Conservation (phyloP, 495 filamentous ascomycete species). For the Neurospora sp. region DNA sequence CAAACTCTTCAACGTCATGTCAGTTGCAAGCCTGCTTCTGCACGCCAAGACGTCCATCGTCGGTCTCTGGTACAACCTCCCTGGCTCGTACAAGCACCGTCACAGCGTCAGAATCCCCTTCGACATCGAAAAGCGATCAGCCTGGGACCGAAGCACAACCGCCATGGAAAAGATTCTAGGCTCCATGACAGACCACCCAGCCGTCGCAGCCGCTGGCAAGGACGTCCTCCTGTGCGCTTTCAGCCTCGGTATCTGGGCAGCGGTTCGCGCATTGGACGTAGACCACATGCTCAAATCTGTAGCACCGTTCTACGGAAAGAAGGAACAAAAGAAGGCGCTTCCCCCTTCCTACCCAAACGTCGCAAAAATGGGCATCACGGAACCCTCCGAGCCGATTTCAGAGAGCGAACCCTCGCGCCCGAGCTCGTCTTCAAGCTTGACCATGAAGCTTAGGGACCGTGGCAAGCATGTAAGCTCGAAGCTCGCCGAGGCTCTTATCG, state of each 20-base stretch:
- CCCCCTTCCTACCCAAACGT: not conserved
- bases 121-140: constrained; percentile 28
- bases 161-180: constrained; percentile 33
- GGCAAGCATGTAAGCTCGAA: not conserved
- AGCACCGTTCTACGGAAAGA: constrained; percentile 9
- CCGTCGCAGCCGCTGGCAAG: constrained; percentile 34
- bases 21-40: constrained; percentile 23
- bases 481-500: not conserved
- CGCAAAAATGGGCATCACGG: not conserved
- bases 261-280: constrained; percentile 36
- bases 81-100: constrained; percentile 33
- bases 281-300: constrained; percentile 26
- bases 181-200: constrained; percentile 36
- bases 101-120: constrained; percentile 34
- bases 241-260: constrained; percentile 44
- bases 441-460: not conserved
- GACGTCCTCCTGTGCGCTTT: constrained; percentile 42
- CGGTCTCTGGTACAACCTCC: constrained; percentile 31
- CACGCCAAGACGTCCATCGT: constrained; percentile 27
- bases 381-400: not conserved
- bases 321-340: not conserved
- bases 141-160: constrained; percentile 31
- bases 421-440: not conserved
- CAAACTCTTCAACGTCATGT: constrained; percentile 33
- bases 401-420: not conserved